Evolutionary conservation across 306 rosid genomes (phyloP), one percentile per base, ranked within the genome.

Genomic region (Elaeagnus macrophylla): DNA sequence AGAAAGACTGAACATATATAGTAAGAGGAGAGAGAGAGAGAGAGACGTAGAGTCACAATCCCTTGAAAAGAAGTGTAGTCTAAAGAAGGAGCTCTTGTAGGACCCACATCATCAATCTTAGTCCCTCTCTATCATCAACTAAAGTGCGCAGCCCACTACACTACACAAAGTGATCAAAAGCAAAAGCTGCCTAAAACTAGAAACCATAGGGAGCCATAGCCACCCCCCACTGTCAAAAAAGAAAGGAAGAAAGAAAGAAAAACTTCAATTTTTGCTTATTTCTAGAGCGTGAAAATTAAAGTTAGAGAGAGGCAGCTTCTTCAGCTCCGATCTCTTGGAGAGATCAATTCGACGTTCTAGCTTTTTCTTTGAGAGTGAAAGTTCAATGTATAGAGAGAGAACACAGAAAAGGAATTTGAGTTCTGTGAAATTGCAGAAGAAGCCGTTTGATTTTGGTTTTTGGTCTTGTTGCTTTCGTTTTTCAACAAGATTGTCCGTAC

Each of bases 11-110:
- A 8, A 19, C 20, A 51, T 35, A 47, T 32, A 53, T 65, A 65
- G 48, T 54, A 6, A 16, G 46, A 59, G 53, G 35, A 53, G 65
- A 62, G 63, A 46, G 66, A 32, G 60, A 56, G n/a, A 54, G 25
- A 32, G 44, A 58, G 38, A 39, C 51, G 11, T 51, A 70, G 61
- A 49, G 61, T 37, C 60, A 13, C 74, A 64, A 49, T 63, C 76
- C 59, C 65, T 74, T 57, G 67, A 81, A 78, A 70, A 68, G 72
- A 54, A 57, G 53, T 83, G 95, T 82, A 64, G 62, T 65, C 48
- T 1, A 81, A 86, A 86, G 76, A 70, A 81, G 77, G 74, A 72
- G 72, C 88, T 83, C 13, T 1, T 37, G 40, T 5, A 67, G 95
- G 83, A 38, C 84, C 83, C 72, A 17, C 58, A 8, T 15, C 35